phyloP scores from a whole-genome alignment of 1,284 basidiomycete species.

The Moesziomyces parantarcticus region DNA sequence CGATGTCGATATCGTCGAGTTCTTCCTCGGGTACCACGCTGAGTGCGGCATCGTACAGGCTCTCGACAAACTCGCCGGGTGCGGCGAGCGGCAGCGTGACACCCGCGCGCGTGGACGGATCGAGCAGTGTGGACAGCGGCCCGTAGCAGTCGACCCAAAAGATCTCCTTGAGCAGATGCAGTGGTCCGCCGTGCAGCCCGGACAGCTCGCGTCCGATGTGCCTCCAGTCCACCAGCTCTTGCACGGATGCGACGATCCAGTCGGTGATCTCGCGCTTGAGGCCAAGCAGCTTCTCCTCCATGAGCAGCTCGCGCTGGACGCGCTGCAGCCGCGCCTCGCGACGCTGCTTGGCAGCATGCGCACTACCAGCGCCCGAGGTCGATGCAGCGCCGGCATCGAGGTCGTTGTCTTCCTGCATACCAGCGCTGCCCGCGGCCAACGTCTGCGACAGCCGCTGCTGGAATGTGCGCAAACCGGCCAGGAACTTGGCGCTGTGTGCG shows the following conservation, averaged over 20 bases:
- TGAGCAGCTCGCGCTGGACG: slow-evolving; percentile 37
- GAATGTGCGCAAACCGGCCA: slow-evolving; percentile 38
- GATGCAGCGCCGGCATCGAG: slow-evolving; percentile 5
- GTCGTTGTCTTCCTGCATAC: slow-evolving; percentile 22
- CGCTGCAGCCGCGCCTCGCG: slow-evolving; percentile 36
- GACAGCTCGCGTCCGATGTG: slow-evolving; percentile 8
- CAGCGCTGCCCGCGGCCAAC: slow-evolving; percentile 23
- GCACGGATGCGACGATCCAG: slow-evolving; percentile 29
- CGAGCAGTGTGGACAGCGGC: slow-evolving; percentile 29
- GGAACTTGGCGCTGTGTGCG: slow-evolving; percentile 25
- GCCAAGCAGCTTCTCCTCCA: slow-evolving; percentile 48
- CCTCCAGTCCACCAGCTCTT: slow-evolving; percentile 35
- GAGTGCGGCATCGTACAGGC: slow-evolving; percentile 39
- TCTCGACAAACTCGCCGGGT: slow-evolving; percentile 35
- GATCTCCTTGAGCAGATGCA: slow-evolving; percentile 31
- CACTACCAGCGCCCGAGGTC: slow-evolving; percentile 1
- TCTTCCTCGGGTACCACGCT: slow-evolving; percentile 32
- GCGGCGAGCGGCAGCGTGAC: slow-evolving; percentile 24
- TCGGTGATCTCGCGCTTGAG: slow-evolving; percentile 49
- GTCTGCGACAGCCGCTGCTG: slow-evolving; percentile 40
- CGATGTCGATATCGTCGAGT: slow-evolving; percentile 21
- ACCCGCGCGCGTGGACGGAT: slow-evolving; percentile 29
- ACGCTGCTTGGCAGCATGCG: slow-evolving; percentile 13
- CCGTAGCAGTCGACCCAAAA: slow-evolving; percentile 41
- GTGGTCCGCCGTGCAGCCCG: neutral